These are phyloP conservation scores for Calonectria montana DNA, from an alignment of 2,329 filamentous ascomycete species.

Conservation along the genomic window DNA sequence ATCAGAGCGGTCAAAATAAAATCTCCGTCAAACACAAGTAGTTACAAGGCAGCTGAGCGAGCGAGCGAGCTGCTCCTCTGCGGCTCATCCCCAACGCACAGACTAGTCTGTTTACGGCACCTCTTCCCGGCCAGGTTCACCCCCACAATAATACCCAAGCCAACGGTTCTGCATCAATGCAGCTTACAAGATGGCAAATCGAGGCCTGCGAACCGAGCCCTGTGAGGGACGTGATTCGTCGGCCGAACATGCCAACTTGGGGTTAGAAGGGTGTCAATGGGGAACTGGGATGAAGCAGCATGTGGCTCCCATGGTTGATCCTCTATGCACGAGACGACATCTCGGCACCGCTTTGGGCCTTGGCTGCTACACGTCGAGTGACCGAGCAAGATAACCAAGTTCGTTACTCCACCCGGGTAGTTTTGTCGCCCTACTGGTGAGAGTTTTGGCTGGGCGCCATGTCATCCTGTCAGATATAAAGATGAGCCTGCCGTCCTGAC, in stretches of 20 bases:
- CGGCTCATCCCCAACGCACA: not conserved
- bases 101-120: not conserved
- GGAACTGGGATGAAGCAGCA: not conserved
- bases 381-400: not conserved
- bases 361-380: not conserved
- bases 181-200: not conserved
- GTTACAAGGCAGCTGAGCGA: not conserved
- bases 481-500: not conserved
- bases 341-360: not conserved
- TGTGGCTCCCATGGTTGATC: not conserved
- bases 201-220: not conserved
- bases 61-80: not conserved
- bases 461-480: not conserved
- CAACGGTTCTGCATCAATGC: constrained; percentile 4
- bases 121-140: not conserved
- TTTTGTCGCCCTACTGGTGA: not conserved
- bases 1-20: not conserved
- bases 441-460: not conserved
- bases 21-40: not conserved
- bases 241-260: not conserved
- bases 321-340: not conserved
- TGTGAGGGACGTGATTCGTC: not conserved
- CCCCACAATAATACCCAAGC: not conserved
- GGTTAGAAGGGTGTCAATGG: not conserved
- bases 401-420: not conserved